Conservation (phyloP, 129 eudicot genomes). For the Oenanthe sinensis region DNA sequence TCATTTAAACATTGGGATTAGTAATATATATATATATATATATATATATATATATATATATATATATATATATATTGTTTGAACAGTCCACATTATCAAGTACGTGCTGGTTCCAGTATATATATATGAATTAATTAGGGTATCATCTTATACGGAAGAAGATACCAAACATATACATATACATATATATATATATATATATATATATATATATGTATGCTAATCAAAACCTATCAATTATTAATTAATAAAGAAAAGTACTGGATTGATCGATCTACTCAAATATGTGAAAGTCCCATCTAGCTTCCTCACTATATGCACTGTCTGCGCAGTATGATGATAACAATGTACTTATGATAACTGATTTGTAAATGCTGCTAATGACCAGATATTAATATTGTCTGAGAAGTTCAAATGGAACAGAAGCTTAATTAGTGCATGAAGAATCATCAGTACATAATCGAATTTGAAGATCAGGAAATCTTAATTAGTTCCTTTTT, state of each 20-base stretch:
- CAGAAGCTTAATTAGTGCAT: neutral
- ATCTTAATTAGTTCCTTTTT: neutral
- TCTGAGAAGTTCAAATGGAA: neutral
- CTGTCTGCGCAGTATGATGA: neutral
- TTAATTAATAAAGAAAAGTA: neutral
- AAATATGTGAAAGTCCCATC: neutral
- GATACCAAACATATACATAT: too few relatives aligned
- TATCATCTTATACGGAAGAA: neutral
- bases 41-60: too few relatives aligned
- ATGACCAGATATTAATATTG: neutral
- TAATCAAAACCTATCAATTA: neutral
- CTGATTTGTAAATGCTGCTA: neutral
- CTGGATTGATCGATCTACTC: neutral
- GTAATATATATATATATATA: too few relatives aligned
- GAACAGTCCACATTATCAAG: too few relatives aligned
- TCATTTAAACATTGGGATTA: too few relatives aligned
- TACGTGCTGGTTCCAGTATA: neutral
- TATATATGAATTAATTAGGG: neutral
- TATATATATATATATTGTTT: too few relatives aligned
- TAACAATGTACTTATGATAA: neutral
- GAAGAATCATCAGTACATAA: neutral
- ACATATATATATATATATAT: too few relatives aligned
- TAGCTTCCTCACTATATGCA: neutral
- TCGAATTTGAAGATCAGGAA: neutral
- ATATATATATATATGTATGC: too few relatives aligned